Conservation (phyloP, 2,329 filamentous ascomycete species). For the Niveomyces coronatus region DNA sequence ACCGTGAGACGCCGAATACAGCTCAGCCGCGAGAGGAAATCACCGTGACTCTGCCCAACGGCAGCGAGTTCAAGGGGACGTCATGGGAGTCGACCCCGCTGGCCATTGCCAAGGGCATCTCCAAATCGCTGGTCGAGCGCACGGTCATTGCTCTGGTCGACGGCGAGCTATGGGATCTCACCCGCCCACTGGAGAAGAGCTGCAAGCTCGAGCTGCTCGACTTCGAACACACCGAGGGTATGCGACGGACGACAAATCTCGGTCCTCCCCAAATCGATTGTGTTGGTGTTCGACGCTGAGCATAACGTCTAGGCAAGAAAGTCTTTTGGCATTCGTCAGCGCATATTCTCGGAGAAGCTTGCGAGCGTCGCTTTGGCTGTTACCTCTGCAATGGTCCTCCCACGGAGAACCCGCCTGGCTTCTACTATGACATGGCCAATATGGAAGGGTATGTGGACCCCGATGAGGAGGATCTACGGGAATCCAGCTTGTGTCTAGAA, state of each 20-base stretch:
- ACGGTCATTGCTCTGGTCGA: constrained; percentile 81
- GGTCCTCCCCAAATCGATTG: not conserved
- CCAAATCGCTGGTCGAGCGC: constrained; percentile 74
- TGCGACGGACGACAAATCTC: not conserved
- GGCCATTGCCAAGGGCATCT: constrained; percentile 67
- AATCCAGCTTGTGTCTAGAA: not conserved
- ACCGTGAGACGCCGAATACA: constrained; percentile 27
- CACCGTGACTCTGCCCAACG: constrained; percentile 62
- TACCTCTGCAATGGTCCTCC: constrained; percentile 89
- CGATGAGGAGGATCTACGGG: not conserved
- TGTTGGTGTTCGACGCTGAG: not conserved
- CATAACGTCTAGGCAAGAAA: constrained; percentile 53
- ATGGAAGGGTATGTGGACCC: constrained; percentile 24
- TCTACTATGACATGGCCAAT: constrained; percentile 92
- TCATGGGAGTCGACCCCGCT: constrained; percentile 88
- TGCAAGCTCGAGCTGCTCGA: constrained; percentile 77
- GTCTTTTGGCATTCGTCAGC: constrained; percentile 98
- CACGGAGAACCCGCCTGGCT: constrained; percentile 64
- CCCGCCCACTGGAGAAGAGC: constrained; percentile 78
- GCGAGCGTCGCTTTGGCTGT: constrained; percentile 83
- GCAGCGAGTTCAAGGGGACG: constrained; percentile 60
- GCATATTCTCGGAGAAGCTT: constrained; percentile 90
- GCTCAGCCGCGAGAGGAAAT: constrained; percentile 63
- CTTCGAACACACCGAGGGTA: constrained; percentile 49
- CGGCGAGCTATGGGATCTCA: constrained; percentile 83